phyloP scores from a whole-genome alignment of 2,329 filamentous ascomycete genomes.

The Cladosporium phlei region DNA sequence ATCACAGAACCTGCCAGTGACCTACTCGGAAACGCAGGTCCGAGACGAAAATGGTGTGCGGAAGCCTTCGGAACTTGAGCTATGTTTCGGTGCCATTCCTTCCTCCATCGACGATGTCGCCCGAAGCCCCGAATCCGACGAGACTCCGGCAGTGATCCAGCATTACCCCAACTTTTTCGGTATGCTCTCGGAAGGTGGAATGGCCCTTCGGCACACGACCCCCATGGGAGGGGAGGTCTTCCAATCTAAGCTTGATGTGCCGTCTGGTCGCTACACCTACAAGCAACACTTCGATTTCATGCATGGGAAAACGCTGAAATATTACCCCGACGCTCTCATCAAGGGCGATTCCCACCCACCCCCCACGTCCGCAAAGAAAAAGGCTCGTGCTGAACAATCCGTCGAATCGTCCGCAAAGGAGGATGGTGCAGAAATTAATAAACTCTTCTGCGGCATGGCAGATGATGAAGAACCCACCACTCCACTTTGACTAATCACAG shows the following conservation, averaged over 20 bases:
- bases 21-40: neutral
- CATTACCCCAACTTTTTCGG: slow-evolving; percentile 50
- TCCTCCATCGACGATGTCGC: slow-evolving; percentile 38
- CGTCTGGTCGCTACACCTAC: neutral
- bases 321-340: too few species aligned
- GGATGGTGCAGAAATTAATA: too few species aligned
- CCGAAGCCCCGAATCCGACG: slow-evolving; percentile 12
- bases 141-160: slow-evolving; percentile 10
- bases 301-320: too few species aligned
- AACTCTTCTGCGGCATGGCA: too few species aligned
- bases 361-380: too few species aligned
- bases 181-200: slow-evolving; percentile 56
- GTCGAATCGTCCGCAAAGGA: too few species aligned
- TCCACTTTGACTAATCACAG: neutral
- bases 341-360: too few species aligned
- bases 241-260: slow-evolving; percentile 14
- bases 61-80: slow-evolving; percentile 11
- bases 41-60: slow-evolving; percentile 17
- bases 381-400: too few species aligned
- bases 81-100: slow-evolving; percentile 40
- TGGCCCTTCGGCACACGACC: too few species aligned
- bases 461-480: too few species aligned
- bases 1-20: slow-evolving; percentile 15
- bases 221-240: too few species aligned
- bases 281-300: too few species aligned